These are phyloP conservation scores for Pestalotiopsis sp. DNA, from an alignment of 2,329 filamentous ascomycete genomes.

Conservation along the genomic window DNA sequence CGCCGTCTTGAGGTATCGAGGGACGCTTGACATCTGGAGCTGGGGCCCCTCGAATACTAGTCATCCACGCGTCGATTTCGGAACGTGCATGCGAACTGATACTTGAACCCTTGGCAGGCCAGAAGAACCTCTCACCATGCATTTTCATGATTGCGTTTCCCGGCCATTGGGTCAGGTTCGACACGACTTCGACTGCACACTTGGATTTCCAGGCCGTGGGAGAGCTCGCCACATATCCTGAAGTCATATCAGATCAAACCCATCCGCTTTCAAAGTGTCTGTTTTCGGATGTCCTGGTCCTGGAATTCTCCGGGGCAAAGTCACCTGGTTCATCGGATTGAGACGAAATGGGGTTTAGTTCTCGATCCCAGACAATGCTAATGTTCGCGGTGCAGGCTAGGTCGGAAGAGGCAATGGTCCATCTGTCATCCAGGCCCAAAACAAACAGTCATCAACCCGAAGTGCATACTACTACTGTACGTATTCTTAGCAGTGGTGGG, in stretches of 20 bases:
- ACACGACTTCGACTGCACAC: neutral
- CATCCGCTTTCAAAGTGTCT: neutral
- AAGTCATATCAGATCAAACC: neutral
- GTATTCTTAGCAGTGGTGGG: neutral
- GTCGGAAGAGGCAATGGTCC: neutral
- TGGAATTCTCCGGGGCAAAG: neutral
- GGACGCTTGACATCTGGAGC: neutral
- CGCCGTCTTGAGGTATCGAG: neutral
- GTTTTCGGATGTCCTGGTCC: neutral
- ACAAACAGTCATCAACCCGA: neutral
- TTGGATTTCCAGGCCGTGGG: neutral
- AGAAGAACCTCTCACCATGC: neutral
- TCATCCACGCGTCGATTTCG: neutral
- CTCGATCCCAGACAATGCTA: slow-evolving; percentile 1
- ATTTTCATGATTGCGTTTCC: neutral
- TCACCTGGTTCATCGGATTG: slow-evolving; percentile 8
- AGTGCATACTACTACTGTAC: neutral
- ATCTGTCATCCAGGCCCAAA: neutral
- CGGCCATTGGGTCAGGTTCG: neutral
- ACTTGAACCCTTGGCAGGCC: neutral
- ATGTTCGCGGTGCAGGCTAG: neutral
- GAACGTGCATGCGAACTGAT: neutral
- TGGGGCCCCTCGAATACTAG: neutral
- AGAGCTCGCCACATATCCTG: neutral
- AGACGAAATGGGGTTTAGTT: slow-evolving; percentile 1